Base-by-base conservation (phyloP, 2,329 filamentous ascomycete genomes). In the Pyrenochaeta sp. region DNA sequence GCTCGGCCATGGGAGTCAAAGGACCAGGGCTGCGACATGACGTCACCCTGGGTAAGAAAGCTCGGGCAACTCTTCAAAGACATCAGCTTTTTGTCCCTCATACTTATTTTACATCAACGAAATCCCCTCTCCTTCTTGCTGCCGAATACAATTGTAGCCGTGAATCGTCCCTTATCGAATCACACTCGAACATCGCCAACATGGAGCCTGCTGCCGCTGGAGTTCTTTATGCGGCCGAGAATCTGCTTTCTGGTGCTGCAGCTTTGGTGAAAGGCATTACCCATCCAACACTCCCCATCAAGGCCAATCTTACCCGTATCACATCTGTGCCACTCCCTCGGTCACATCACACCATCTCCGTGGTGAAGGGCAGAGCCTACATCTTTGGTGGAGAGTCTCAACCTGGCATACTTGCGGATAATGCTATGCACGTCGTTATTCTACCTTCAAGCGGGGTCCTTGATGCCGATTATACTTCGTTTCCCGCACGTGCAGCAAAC, bases 301-400 rank as follows among this genome's bases (percentile, higher is more conserved):
- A 76, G 47, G 77, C 78, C 6, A 74, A 74, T 1, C 73, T 82
- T 30, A 73, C 69, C 7, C 77, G 76, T 38, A 73, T 84, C 37
- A 73, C 59, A 46, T 58, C 73, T 52, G 53, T 73, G 47, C 45
- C 67, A 43, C 71, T 84, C 8, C 71, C 74, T 6, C 74, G 80
- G 40, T 74, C 75, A 7, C 65, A 76, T 30, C 81, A 84, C 61
- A 78, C 78, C 3, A 55, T 83, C 34, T 80, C 78, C 3, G 66
- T 81, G 31, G 71, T 84, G 50, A 77, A 76, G 45, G 74, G 77
- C 38, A 77, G 78, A 50, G 79, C 79, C 20, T 82, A 82, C 58
- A 76, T 83, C 39, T 82, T 82, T 49, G 80, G 81, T 6, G 81
- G 81, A 38, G 72, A 76, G 55, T 65, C 54, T 1, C 58, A 63